Percentiles rank a stretch among this genome's conserved stretches.
phyloP scores from a whole-genome alignment of 257 asterid genomes.

The Solanum sitiens region DNA sequence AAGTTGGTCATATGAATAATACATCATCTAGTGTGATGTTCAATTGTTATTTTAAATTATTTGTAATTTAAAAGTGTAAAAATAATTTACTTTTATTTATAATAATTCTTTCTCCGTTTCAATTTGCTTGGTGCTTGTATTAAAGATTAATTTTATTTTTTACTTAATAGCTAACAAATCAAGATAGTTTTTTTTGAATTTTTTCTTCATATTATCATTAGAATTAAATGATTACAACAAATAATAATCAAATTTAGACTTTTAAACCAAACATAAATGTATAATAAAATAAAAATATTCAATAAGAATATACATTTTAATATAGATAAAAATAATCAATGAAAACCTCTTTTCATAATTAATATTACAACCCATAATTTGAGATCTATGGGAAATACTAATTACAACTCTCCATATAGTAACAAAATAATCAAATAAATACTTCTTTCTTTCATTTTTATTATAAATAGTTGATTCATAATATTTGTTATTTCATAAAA shows the following conservation, averaged over 20 bases:
- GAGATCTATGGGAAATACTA: neutral
- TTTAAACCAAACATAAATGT: neutral
- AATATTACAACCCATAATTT: neutral
- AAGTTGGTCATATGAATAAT: neutral
- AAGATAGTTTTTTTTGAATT: too few species aligned
- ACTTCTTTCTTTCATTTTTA: too few species aligned
- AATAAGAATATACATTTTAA: too few species aligned
- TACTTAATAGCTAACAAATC: too few species aligned
- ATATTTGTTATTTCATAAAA: too few species aligned
- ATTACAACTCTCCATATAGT: neutral
- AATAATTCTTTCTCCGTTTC: neutral
- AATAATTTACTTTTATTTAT: too few species aligned
- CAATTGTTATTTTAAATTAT: neutral
- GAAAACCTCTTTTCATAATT: neutral
- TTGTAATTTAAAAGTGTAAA: neutral
- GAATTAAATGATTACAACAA: neutral
- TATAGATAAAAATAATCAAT: neutral
- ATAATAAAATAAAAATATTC: too few species aligned
- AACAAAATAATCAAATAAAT: neutral
- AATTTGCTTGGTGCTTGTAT: accelerated
- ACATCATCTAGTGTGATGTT: neutral
- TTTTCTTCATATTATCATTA: neutral
- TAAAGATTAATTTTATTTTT: too few species aligned
- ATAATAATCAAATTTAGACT: neutral
- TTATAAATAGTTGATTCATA: too few species aligned